Conservation (phyloP, 2,329 filamentous ascomycete species). For the Cladosporium sp. region DNA sequence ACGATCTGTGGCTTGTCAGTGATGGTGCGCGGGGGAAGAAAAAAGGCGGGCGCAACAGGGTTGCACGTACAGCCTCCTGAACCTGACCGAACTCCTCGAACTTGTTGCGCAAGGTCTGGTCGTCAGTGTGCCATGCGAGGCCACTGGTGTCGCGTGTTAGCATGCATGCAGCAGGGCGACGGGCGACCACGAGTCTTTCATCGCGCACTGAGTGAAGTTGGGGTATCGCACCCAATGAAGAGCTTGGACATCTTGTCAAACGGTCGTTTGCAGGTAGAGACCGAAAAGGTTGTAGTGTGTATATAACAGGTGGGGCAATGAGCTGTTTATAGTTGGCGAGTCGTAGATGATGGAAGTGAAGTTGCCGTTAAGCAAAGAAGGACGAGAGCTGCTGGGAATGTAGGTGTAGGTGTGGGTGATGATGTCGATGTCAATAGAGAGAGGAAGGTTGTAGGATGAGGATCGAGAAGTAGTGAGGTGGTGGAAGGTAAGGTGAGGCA, state of each 20-base stretch:
- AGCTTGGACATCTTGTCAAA: slow-evolving; percentile 74
- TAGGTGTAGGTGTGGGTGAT: neutral
- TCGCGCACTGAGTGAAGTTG: neutral
- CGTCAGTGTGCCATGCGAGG: slow-evolving; percentile 98
- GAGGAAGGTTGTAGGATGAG: neutral
- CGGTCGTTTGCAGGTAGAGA: slow-evolving; percentile 27
- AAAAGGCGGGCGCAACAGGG: neutral
- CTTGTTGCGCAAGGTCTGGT: slow-evolving; percentile 78
- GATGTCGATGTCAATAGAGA: neutral
- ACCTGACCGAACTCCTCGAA: slow-evolving; percentile 89
- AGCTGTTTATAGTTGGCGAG: neutral
- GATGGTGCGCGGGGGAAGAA: slow-evolving; percentile 6
- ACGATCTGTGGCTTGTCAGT: slow-evolving; percentile 64
- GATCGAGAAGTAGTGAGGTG: neutral
- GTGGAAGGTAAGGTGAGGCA: neutral
- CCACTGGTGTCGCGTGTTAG: slow-evolving; percentile 54
- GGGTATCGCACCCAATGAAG: slow-evolving; percentile 75
- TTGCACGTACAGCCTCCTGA: slow-evolving; percentile 82
- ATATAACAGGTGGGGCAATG: too few species aligned
- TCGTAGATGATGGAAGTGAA: neutral
- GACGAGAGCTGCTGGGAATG: too few species aligned
- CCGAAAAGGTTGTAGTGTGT: slow-evolving; percentile 19
- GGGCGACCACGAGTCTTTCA: neutral
- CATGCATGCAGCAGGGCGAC: neutral
- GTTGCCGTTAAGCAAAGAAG: too few species aligned